phyloP scores from a whole-genome alignment of 2,329 filamentous ascomycete genomes.

The Fusarium papillatum region DNA sequence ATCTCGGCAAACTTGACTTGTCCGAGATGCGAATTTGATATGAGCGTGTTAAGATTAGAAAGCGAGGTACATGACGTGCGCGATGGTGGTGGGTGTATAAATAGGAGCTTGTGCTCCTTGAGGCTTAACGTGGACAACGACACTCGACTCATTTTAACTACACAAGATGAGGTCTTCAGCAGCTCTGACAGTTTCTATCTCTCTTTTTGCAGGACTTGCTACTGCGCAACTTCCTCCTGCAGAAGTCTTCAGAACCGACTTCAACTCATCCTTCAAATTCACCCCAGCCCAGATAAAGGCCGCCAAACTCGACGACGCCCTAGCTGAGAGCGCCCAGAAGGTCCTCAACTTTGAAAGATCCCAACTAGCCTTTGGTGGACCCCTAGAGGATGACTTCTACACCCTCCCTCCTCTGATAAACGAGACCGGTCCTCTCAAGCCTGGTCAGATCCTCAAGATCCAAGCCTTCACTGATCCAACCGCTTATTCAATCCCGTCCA shows the following conservation, averaged over 20 bases:
- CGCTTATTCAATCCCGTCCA: slow-evolving; percentile 55
- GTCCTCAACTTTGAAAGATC: slow-evolving; percentile 6
- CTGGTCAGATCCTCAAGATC: slow-evolving; percentile 55
- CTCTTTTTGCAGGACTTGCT: not conserved
- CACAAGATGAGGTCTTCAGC: not conserved
- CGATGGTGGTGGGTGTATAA: not conserved
- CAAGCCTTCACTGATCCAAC: slow-evolving; percentile 54
- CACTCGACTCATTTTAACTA: not conserved
- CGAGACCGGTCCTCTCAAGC: slow-evolving; percentile 35
- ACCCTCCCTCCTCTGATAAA: slow-evolving; percentile 39
- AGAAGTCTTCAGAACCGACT: slow-evolving; percentile 2
- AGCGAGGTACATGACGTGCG: not conserved
- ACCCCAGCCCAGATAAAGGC: slow-evolving; percentile 1
- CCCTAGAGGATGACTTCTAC: slow-evolving; percentile 56
- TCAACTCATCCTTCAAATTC: slow-evolving; percentile 5
- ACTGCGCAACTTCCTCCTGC: not conserved
- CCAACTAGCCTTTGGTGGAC: slow-evolving; percentile 1
- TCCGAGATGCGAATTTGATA: not conserved
- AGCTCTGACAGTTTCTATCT: not conserved
- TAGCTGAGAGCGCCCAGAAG: not conserved
- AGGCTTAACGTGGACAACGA: not conserved
- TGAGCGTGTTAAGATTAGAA: not conserved
- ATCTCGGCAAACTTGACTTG: not conserved
- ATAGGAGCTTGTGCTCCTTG: not conserved
- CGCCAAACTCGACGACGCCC: not conserved